Conservation (phyloP, 2,329 filamentous ascomycete genomes). For the Boeremia lycopersici region DNA sequence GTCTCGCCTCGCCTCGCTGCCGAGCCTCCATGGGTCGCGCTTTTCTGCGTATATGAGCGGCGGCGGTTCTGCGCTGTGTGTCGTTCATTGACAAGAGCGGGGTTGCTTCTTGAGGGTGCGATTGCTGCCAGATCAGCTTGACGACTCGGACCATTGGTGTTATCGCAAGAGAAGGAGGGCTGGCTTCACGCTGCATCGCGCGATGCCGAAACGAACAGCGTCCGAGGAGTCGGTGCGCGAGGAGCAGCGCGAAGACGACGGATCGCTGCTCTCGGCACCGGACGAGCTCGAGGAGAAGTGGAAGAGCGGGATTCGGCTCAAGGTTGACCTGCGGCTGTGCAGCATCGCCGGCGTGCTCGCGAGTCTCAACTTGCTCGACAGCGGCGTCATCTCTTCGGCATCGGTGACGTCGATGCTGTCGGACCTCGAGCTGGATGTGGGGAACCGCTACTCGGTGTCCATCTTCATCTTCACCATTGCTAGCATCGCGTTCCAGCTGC, state of each 20-base stretch:
- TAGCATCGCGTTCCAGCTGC: slow-evolving; percentile 71
- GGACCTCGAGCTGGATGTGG: slow-evolving; percentile 66
- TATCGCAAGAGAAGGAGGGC: no score
- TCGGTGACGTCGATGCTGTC: slow-evolving; percentile 71
- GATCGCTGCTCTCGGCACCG: slow-evolving; percentile 7
- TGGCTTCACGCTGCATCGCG: background rate
- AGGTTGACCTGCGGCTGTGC: slow-evolving; percentile 71
- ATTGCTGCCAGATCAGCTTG: no score
- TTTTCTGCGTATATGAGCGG: no score
- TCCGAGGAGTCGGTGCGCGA: slow-evolving; percentile 24
- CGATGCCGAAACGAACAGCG: slow-evolving; percentile 5
- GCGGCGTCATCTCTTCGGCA: slow-evolving; percentile 71
- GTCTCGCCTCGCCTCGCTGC: no score
- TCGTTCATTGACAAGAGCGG: no score
- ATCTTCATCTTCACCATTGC: slow-evolving; percentile 77
- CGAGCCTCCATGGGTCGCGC: no score
- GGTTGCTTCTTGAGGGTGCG: no score
- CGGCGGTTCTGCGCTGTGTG: no score
- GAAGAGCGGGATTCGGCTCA: slow-evolving; percentile 61
- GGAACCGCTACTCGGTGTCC: slow-evolving; percentile 70
- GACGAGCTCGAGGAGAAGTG: slow-evolving; percentile 38
- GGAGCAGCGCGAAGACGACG: slow-evolving; percentile 19
- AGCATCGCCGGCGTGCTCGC: slow-evolving; percentile 74
- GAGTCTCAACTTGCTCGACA: slow-evolving; percentile 72
- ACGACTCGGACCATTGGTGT: no score